These are phyloP conservation scores for Colletotrichum destructivum DNA, from an alignment of 2,329 filamentous ascomycete species.

Conservation along the genomic window DNA sequence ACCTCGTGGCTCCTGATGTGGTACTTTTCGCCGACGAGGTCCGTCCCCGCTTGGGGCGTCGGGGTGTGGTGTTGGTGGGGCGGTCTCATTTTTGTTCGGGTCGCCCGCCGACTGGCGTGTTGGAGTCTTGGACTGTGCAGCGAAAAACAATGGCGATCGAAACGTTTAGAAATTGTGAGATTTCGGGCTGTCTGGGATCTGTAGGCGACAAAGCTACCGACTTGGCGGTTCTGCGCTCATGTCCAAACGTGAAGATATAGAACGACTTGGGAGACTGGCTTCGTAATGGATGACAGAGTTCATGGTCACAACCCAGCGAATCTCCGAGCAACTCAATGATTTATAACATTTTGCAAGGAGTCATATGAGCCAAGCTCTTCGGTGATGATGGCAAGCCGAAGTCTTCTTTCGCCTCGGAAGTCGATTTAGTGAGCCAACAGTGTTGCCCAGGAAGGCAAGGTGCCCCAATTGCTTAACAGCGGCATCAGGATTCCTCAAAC, in stretches of 20 bases:
- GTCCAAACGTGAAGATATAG: no score
- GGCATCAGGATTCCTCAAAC: neutral
- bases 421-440: neutral
- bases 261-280: neutral
- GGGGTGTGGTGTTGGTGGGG: neutral
- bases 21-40: conserved; percentile 2
- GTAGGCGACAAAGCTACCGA: neutral
- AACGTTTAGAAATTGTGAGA: no score
- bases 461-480: fast-evolving
- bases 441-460: neutral
- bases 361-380: no score
- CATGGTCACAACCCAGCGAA: neutral
- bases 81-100: neutral
- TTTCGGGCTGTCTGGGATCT: no score
- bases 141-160: no score
- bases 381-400: neutral
- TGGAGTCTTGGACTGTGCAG: no score
- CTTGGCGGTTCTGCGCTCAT: no score
- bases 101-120: neutral
- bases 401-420: neutral
- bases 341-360: neutral
- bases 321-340: neutral
- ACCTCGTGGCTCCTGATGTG: neutral
- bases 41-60: neutral
- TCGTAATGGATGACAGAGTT: neutral